Evolutionary conservation across 225 moss, liverwort and hornwort species (phyloP).

Genomic region (Thuidium tamariscinum): DNA sequence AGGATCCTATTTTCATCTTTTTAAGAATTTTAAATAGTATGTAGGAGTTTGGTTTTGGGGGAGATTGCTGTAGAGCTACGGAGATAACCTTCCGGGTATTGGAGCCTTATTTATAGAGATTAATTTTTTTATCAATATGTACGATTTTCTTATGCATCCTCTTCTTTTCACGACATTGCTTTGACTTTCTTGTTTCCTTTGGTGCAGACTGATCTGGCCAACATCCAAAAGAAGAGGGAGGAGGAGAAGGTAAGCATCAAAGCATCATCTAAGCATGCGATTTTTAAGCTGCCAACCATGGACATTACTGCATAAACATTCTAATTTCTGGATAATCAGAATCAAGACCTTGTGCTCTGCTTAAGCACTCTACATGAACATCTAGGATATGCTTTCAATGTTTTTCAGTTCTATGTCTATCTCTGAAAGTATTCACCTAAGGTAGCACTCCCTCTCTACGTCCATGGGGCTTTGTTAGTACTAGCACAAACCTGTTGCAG

Average conservation of each 20-base stretch:
- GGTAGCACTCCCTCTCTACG: background rate
- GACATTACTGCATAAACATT: background rate
- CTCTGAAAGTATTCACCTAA: background rate
- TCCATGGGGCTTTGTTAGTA: background rate
- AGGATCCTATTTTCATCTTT: background rate
- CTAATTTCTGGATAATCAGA: background rate
- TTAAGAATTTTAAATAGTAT: background rate
- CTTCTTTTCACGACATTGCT: background rate
- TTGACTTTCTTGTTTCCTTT: background rate
- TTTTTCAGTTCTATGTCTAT: background rate
- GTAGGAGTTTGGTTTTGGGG: background rate
- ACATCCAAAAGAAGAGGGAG: constrained; percentile 83
- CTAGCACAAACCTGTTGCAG: too few relatives aligned
- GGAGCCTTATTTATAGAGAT: too few relatives aligned
- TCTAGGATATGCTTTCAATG: background rate
- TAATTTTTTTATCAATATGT: background rate
- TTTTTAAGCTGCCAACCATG: background rate
- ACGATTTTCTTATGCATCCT: background rate
- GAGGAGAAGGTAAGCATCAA: constrained; percentile 72
- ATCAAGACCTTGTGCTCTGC: background rate
- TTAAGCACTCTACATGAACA: background rate
- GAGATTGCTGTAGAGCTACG: background rate
- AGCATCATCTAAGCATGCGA: background rate
- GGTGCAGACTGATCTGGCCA: constrained; percentile 75
- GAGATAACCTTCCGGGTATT: background rate